Conservation (phyloP, 2,329 filamentous ascomycete species). For the Aspergillus pseudoviridinutans region DNA sequence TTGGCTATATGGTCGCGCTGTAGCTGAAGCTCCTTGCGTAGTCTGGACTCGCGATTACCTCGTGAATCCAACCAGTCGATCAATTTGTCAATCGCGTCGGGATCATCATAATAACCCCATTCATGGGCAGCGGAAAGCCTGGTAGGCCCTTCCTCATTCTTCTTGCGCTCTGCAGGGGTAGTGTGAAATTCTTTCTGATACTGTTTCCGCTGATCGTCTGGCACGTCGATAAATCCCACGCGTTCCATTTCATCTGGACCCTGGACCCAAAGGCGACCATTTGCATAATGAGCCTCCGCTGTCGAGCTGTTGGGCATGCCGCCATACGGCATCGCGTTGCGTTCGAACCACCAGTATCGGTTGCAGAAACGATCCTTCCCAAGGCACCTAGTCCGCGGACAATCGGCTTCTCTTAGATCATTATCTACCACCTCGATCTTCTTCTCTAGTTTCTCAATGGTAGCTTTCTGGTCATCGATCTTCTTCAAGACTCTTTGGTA, state of each 20-base stretch:
- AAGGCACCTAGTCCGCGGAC: conserved; percentile 80
- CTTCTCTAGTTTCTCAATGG: conserved; percentile 76
- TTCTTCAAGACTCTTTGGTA: conserved; percentile 84
- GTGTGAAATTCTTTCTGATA: conserved; percentile 75
- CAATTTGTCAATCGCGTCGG: conserved; percentile 70
- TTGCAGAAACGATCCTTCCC: conserved; percentile 98
- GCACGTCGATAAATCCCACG: conserved; percentile 78
- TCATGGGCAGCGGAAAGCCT: conserved; percentile 72
- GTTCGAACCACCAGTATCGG: conserved; percentile 98
- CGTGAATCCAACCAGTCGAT: conserved; percentile 85
- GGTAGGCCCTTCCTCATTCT: conserved; percentile 76
- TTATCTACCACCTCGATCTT: conserved; percentile 84
- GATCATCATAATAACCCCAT: conserved; percentile 89
- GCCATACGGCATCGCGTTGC: conserved; percentile 94
- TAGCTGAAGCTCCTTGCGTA: conserved; percentile 77
- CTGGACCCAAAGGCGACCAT: conserved; percentile 94
- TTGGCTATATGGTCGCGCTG: conserved; percentile 72
- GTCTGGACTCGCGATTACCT: conserved; percentile 78
- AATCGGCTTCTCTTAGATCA: conserved; percentile 89
- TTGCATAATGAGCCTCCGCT: conserved; percentile 80
- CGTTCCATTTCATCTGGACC: conserved; percentile 87
- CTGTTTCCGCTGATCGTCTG: conserved; percentile 65
- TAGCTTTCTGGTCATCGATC: conserved; percentile 79
- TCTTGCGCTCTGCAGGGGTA: conserved; percentile 81
- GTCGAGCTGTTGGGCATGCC: conserved; percentile 87